These are phyloP conservation scores for Apophysomyces trapeziformis DNA, from an alignment of 371 early-diverging fungal genomes.

Conservation along the genomic window DNA sequence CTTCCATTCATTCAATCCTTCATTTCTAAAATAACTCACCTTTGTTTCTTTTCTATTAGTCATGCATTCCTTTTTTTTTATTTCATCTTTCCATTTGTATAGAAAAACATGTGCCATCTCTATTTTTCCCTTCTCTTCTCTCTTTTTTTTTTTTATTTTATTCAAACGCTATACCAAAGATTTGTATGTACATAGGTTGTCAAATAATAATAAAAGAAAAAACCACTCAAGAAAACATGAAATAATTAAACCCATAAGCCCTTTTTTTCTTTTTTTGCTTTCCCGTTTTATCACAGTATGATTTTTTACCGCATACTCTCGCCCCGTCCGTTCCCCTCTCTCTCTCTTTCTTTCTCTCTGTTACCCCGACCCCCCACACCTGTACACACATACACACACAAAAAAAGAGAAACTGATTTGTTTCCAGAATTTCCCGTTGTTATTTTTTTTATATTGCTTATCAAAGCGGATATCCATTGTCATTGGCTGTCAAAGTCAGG, in stretches of 20 bases:
- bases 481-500: neutral
- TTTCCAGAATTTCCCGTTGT: constrained; percentile 3
- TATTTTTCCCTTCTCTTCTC: neutral
- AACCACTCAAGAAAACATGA: neutral
- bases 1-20: constrained; percentile 39
- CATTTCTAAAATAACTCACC: constrained; percentile 25
- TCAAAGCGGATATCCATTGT: neutral
- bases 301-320: no score
- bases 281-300: no score
- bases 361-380: neutral
- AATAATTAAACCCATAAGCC: neutral
- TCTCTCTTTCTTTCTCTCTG: no score
- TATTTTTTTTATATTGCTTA: neutral
- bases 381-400: neutral
- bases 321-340: no score
- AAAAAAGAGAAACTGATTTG: neutral
- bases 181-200: neutral
- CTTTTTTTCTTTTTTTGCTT: neutral
- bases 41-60: neutral
- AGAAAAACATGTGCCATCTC: neutral
- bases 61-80: neutral
- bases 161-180: neutral
- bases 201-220: neutral
- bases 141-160: neutral
- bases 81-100: neutral